A percentile compares a stretch with the other conserved stretches of the same genome.
phyloP scores from a whole-genome alignment of 2,329 filamentous ascomycete genomes.

The Fusarium chlamydosporum region DNA sequence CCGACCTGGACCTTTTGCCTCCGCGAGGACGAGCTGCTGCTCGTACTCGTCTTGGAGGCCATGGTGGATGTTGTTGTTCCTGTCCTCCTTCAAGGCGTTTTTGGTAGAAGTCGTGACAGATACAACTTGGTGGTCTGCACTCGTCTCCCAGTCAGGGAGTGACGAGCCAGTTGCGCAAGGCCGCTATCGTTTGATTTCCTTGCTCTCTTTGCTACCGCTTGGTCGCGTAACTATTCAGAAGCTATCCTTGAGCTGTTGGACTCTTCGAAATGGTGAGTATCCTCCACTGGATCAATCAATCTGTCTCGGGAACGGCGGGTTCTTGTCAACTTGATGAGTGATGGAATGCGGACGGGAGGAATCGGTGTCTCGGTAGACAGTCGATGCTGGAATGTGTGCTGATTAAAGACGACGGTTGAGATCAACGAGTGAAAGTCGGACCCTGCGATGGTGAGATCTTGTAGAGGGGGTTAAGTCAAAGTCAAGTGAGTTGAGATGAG shows the following conservation, averaged over 20 bases:
- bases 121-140: conserved; percentile 36
- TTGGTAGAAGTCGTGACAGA: conserved; percentile 29
- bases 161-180: conserved; percentile 41
- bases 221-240: conserved; percentile 17
- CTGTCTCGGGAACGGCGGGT: conserved; percentile 41
- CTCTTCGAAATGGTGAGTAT: conserved; percentile 12
- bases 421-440: conserved; percentile 50
- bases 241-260: conserved; percentile 10
- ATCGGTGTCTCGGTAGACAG: conserved; percentile 37
- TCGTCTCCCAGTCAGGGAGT: conserved; percentile 49
- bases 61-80: conserved; percentile 43
- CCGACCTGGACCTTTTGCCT: conserved; percentile 61
- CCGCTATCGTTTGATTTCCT: conserved; percentile 21
- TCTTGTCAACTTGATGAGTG: conserved; percentile 14
- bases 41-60: conserved; percentile 45
- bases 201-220: conserved; percentile 34
- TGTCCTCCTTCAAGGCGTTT: conserved; percentile 34
- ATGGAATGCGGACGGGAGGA: conserved; percentile 46
- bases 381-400: conserved; percentile 44
- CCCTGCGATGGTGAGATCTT: conserved; percentile 48
- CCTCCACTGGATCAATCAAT: conserved; percentile 29
- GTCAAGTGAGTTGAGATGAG: conserved; percentile 15
- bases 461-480: conserved; percentile 22
- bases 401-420: conserved; percentile 39
- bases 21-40: conserved; percentile 48